A percentile compares a stretch with the other conserved stretches of the same genome.
These are phyloP conservation scores for Microcyclospora tardicrescens DNA, from an alignment of 2,329 filamentous ascomycete species.

Conservation along the genomic window DNA sequence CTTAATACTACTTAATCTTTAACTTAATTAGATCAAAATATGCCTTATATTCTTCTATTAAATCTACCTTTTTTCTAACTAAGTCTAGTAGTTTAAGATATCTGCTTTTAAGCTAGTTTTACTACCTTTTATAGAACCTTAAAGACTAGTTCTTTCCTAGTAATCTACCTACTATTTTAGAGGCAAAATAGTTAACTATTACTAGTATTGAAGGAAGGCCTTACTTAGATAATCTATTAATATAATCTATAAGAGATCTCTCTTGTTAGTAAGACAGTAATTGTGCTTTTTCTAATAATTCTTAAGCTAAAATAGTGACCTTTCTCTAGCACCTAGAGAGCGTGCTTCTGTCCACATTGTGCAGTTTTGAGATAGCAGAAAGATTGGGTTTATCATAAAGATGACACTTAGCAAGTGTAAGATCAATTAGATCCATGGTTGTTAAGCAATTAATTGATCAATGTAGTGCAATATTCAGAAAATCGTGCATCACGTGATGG, in stretches of 20 bases:
- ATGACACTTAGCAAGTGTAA: background rate
- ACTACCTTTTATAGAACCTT: slow-evolving; percentile 8
- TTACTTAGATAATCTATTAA: slow-evolving; percentile 6
- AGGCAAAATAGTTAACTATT: slow-evolving; percentile 10
- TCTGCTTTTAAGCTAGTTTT: slow-evolving; percentile 3
- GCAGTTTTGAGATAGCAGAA: background rate
- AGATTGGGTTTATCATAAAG: slow-evolving; percentile 1
- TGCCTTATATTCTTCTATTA: slow-evolving; percentile 7
- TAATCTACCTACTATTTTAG: slow-evolving; percentile 5
- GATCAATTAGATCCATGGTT: slow-evolving; percentile 2
- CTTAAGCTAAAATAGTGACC: background rate
- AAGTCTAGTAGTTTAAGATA: slow-evolving; percentile 11
- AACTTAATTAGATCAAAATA: slow-evolving; percentile 10
- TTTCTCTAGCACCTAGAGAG: slow-evolving; percentile 1
- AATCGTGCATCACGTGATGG: no score
- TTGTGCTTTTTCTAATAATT: background rate
- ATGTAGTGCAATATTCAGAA: background rate
- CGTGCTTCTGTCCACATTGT: background rate
- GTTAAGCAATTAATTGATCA: background rate
- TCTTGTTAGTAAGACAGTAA: slow-evolving; percentile 1
- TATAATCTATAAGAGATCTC: slow-evolving; percentile 10
- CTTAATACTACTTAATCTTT: slow-evolving; percentile 7
- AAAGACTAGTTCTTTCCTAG: slow-evolving; percentile 8
- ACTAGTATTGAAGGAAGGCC: slow-evolving; percentile 9
- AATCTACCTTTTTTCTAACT: slow-evolving; percentile 11